Conservation (phyloP, 495 filamentous ascomycete genomes). For the Delitschia confertaspora region DNA sequence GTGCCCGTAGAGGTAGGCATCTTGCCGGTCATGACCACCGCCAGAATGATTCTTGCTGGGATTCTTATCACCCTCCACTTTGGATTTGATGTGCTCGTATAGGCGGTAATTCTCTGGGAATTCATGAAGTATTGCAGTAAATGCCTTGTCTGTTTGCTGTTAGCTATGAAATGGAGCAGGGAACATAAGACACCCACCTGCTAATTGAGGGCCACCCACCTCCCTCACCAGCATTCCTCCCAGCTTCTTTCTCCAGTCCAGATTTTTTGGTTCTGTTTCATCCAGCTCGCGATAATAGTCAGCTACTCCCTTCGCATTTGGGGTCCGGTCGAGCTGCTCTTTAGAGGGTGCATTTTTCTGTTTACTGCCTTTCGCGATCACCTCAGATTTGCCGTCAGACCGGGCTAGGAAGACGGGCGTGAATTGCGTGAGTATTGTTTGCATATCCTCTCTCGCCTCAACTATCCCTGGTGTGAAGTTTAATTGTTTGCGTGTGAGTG, state of each 20-base stretch:
- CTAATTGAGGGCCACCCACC: constrained; percentile 34
- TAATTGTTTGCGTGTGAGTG: too few relatives aligned
- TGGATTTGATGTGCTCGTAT: constrained; percentile 48
- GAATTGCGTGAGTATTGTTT: constrained; percentile 28
- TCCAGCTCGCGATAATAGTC: constrained; percentile 42
- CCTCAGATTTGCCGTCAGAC: constrained; percentile 37
- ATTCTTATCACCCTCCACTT: constrained; percentile 34
- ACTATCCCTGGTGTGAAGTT: not conserved
- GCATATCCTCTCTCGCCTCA: not conserved
- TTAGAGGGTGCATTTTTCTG: constrained; percentile 41
- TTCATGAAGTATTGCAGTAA: constrained; percentile 42
- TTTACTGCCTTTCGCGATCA: constrained; percentile 26
- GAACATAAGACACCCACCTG: constrained; percentile 24
- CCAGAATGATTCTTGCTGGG: constrained; percentile 35
- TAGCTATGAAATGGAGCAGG: constrained; percentile 9
- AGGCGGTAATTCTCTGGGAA: constrained; percentile 51
- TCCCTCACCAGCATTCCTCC: constrained; percentile 44
- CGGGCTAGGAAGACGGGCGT: constrained; percentile 33
- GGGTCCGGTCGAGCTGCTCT: constrained; percentile 39
- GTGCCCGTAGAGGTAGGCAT: constrained; percentile 56
- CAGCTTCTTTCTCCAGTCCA: constrained; percentile 49
- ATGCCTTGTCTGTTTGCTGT: constrained; percentile 31
- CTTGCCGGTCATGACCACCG: constrained; percentile 41
- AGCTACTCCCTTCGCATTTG: constrained; percentile 40
- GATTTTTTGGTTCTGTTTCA: constrained; percentile 37